A percentile compares a stretch with the other conserved stretches of the same genome.
phyloP scores from a whole-genome alignment of 495 filamentous ascomycete genomes.

The Clohesyomyces aquaticus region DNA sequence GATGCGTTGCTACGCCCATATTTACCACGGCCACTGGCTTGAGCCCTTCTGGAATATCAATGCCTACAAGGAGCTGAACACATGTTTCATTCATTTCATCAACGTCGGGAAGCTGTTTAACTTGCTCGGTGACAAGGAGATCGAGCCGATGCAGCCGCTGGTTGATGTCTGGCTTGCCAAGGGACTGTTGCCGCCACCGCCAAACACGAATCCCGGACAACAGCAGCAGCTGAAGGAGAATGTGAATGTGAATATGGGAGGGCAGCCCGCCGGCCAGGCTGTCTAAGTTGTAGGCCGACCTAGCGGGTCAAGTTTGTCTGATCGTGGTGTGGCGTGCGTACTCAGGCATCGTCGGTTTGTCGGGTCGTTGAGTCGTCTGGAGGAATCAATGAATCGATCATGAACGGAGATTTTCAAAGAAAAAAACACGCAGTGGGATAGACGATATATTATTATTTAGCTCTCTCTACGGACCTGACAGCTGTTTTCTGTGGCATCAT shows the following conservation, averaged over 20 bases:
- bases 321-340: too few relatives aligned
- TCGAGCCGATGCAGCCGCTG: constrained; percentile 91
- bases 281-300: too few relatives aligned
- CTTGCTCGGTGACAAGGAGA: constrained; percentile 78
- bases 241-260: constrained; percentile 18
- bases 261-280: constrained; percentile 22
- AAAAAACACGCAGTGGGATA: too few relatives aligned
- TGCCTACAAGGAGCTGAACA: constrained; percentile 85
- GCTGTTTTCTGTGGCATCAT: too few relatives aligned
- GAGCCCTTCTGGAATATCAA: constrained; percentile 91
- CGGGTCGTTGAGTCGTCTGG: too few relatives aligned
- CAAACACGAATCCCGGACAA: too few relatives aligned
- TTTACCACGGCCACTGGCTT: constrained; percentile 75
- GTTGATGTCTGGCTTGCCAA: constrained; percentile 88
- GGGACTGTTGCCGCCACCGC: constrained; percentile 67
- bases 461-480: too few relatives aligned
- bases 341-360: too few relatives aligned
- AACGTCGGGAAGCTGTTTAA: constrained; percentile 83
- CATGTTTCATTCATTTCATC: constrained; percentile 91
- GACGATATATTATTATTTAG: too few relatives aligned
- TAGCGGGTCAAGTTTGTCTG: too few relatives aligned
- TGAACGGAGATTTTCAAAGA: too few relatives aligned
- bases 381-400: too few relatives aligned
- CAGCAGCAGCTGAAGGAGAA: constrained; percentile 11
- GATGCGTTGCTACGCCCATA: constrained; percentile 93